Base-by-base conservation (phyloP, 2,329 filamentous ascomycete species). In the Phyllachora maydis region DNA sequence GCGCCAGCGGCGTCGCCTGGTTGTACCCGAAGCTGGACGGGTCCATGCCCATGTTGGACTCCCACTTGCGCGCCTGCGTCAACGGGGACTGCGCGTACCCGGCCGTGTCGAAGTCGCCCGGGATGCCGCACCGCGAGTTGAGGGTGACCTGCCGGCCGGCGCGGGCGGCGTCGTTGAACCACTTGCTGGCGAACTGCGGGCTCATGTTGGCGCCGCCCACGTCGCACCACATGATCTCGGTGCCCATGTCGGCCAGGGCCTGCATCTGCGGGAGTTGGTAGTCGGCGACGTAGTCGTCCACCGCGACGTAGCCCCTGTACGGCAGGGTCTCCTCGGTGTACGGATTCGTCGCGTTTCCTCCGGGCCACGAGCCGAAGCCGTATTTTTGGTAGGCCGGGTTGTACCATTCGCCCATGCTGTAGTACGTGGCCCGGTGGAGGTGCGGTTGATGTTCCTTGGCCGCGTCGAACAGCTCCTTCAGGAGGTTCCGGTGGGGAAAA, bases 21-120 rank as follows among this genome's bases (percentile, higher is more conserved):
- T 70, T 68, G 41, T 59, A 69, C 3, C 63, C 64, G 32, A 68
- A 69, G 30, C 47, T 54, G 33, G 50, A 67, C 0, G 64, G 63
- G 32, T 69, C 64, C 57, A 70, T 62, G 18, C 64, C 64, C 19
- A 50, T 49, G 39, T 57, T 69, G 19, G 45, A 56, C 40, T 69
- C 65, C 63, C 63, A 70, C 38, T 69, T 68, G 14, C 59, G 47
- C 16, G 45, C 37, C 37, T 64, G 59, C 6, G 56, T 50, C 3
- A 52, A 47, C 3, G 46, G 41, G 35, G 57, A 64, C 6, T 47
- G 49, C 14, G 47, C 43, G 35, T 68, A 70, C 36, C 69, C 64
- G 1, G 64, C 64, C 1, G 63, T 69, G 36, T 68, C 62, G 32
- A 66, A 69, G 41, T 69, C 62, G 8, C 43, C 43, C 0, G 56